phyloP scores from a whole-genome alignment of 305 asterid genomes.

The Fraxinus ornus region DNA sequence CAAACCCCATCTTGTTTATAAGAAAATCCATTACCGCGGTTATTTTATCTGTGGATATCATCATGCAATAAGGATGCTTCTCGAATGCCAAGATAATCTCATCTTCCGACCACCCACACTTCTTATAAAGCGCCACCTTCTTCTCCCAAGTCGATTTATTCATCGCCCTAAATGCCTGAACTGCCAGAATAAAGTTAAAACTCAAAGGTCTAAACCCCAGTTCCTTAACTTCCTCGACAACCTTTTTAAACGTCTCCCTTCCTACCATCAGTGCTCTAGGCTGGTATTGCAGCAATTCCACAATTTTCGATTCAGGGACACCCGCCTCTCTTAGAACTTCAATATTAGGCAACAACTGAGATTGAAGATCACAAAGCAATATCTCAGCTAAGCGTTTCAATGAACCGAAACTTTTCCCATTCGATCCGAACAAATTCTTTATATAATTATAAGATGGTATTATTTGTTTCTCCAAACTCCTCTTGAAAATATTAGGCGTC shows the following conservation, averaged over 20 bases:
- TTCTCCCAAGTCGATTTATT: slow-evolving; percentile 20
- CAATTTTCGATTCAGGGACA: slow-evolving; percentile 18
- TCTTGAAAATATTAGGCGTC: slow-evolving; percentile 12
- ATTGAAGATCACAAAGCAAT: neutral
- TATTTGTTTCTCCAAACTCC: slow-evolving; percentile 30
- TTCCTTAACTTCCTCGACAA: slow-evolving; percentile 26
- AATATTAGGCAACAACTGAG: slow-evolving; percentile 19
- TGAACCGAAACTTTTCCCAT: slow-evolving; percentile 5
- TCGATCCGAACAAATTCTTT: slow-evolving; percentile 23
- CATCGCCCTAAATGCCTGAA: slow-evolving; percentile 17
- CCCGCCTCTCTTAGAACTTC: slow-evolving; percentile 31
- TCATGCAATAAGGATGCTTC: slow-evolving; percentile 25
- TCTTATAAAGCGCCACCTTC: slow-evolving; percentile 27
- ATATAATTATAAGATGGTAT: slow-evolving; percentile 28
- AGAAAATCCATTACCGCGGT: slow-evolving; percentile 18
- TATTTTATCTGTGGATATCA: slow-evolving; percentile 21
- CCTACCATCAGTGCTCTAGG: slow-evolving; percentile 15
- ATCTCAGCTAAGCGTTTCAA: slow-evolving; percentile 12
- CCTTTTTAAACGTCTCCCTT: slow-evolving; percentile 4
- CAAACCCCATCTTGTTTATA: slow-evolving; percentile 27
- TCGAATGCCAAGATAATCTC: slow-evolving; percentile 29
- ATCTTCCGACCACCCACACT: slow-evolving; percentile 36
- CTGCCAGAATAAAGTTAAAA: slow-evolving; percentile 5
- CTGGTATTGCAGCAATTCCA: slow-evolving; percentile 4
- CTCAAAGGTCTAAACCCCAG: slow-evolving; percentile 20